phyloP scores from a whole-genome alignment of 2,329 filamentous ascomycete genomes.

The Pyrenochaeta sp. region DNA sequence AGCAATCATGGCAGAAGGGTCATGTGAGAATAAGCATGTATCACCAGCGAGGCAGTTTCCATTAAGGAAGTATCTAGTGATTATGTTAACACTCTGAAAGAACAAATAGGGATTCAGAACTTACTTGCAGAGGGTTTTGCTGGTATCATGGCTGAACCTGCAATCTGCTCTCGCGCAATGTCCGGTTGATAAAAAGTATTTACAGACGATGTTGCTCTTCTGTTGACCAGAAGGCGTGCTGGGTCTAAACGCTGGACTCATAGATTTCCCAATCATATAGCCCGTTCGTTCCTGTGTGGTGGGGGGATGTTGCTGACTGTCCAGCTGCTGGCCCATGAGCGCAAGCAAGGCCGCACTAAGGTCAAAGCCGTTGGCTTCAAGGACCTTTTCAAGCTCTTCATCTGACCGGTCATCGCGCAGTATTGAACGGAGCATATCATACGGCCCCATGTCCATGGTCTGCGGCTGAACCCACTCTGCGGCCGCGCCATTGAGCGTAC shows the following conservation, averaged over 20 bases:
- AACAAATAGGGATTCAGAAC: slow-evolving; percentile 49
- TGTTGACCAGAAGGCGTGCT: slow-evolving; percentile 77
- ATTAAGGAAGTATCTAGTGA: slow-evolving; percentile 85
- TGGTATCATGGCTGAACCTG: slow-evolving; percentile 94
- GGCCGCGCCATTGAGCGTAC: slow-evolving; percentile 77
- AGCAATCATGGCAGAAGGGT: slow-evolving; percentile 85
- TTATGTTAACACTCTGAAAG: slow-evolving; percentile 32
- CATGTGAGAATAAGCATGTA: slow-evolving; percentile 96
- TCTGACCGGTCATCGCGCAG: slow-evolving; percentile 87
- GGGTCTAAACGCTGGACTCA: slow-evolving; percentile 75
- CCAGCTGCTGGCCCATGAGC: slow-evolving; percentile 77
- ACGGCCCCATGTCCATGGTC: slow-evolving; percentile 92
- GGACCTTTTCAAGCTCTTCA: slow-evolving; percentile 91
- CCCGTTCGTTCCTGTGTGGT: slow-evolving; percentile 65
- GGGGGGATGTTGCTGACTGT: slow-evolving; percentile 56
- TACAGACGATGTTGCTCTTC: slow-evolving; percentile 90
- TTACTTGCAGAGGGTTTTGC: slow-evolving; percentile 97
- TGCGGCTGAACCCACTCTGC: slow-evolving; percentile 76
- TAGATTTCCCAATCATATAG: slow-evolving; percentile 87
- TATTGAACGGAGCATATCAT: slow-evolving; percentile 96
- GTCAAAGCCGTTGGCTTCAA: slow-evolving; percentile 90
- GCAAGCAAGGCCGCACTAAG: slow-evolving; percentile 89
- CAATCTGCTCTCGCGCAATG: slow-evolving; percentile 95
- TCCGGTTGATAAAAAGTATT: slow-evolving; percentile 95
- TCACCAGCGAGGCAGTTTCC: slow-evolving; percentile 94